phyloP scores from a whole-genome alignment of 371 early-diverging fungal genomes.

The Rhizopus arrhizus region DNA sequence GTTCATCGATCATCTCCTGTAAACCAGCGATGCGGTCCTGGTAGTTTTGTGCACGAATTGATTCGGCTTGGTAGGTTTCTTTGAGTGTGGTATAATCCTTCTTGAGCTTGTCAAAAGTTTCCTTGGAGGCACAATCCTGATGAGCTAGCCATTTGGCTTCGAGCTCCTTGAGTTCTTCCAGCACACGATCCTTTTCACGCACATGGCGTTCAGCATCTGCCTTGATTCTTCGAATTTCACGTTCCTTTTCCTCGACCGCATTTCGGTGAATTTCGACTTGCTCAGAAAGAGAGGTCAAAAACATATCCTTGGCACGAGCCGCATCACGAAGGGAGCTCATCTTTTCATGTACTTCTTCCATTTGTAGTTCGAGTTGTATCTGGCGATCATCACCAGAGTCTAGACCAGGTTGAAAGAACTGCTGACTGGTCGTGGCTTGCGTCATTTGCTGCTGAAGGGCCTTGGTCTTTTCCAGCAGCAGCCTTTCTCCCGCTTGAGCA shows the following conservation, averaged over 20 bases:
- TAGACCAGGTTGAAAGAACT: slow-evolving; percentile 22
- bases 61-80: slow-evolving; percentile 34
- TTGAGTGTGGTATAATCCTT: slow-evolving; percentile 32
- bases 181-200: slow-evolving; percentile 46
- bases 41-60: slow-evolving; percentile 23
- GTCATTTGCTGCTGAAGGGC: slow-evolving; percentile 30
- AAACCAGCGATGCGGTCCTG: slow-evolving; percentile 33
- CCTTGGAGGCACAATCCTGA: slow-evolving; percentile 39
- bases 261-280: slow-evolving; percentile 52
- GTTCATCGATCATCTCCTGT: slow-evolving; percentile 47
- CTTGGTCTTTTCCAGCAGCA: slow-evolving; percentile 13
- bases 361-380: slow-evolving; percentile 50
- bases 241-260: slow-evolving; percentile 50
- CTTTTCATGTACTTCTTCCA: slow-evolving; percentile 57
- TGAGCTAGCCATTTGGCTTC: slow-evolving; percentile 43
- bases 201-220: slow-evolving; percentile 44
- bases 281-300: slow-evolving; percentile 45
- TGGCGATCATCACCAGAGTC: slow-evolving; percentile 36
- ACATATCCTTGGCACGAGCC: slow-evolving; percentile 55
- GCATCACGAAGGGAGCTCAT: slow-evolving; percentile 49
- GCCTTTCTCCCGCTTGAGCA: slow-evolving; percentile 28
- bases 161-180: slow-evolving; percentile 43
- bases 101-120: slow-evolving; percentile 42
- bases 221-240: slow-evolving; percentile 47
- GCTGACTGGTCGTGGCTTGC: slow-evolving; percentile 17